These are phyloP conservation scores for Allium fistulosum DNA, from an alignment of 106 monocot species.

Conservation along the genomic window DNA sequence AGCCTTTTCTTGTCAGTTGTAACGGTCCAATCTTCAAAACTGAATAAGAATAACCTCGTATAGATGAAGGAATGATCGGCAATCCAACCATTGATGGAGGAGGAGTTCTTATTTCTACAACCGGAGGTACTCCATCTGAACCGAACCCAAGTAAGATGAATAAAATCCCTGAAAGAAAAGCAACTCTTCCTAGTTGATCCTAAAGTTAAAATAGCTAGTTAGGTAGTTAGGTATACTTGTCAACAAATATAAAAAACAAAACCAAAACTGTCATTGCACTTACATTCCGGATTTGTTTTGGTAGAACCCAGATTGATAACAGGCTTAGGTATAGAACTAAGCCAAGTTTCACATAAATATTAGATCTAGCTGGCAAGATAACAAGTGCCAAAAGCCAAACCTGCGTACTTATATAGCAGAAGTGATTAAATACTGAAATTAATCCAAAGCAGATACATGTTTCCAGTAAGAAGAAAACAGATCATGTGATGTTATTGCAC, in stretches of 20 bases:
- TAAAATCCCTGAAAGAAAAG: conserved; percentile 77
- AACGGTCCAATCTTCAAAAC: conserved; percentile 89
- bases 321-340: conserved; percentile 69
- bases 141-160: conserved; percentile 91
- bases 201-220: conserved; percentile 14
- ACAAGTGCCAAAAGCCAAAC: conserved; percentile 93
- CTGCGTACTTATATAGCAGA: conserved; percentile 23
- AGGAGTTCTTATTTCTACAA: conserved; percentile 82
- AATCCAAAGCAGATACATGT: no score
- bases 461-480: no score
- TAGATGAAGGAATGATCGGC: conserved; percentile 61
- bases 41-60: conserved; percentile 83
- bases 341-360: conserved; percentile 76
- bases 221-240: neutral
- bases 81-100: conserved; percentile 61
- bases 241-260: neutral
- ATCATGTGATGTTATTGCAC: no score
- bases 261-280: neutral
- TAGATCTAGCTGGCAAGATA: conserved; percentile 87
- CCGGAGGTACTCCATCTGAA: conserved; percentile 73
- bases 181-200: conserved; percentile 96
- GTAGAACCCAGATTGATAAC: conserved; percentile 78
- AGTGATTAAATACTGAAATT: no score
- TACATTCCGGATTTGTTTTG: conserved; percentile 80
- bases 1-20: conserved; percentile 92